Evolutionary conservation across 2,329 filamentous ascomycete genomes (phyloP), one percentile per base, ranked within the genome.

Genomic region (Plectosphaerella plurivora): DNA sequence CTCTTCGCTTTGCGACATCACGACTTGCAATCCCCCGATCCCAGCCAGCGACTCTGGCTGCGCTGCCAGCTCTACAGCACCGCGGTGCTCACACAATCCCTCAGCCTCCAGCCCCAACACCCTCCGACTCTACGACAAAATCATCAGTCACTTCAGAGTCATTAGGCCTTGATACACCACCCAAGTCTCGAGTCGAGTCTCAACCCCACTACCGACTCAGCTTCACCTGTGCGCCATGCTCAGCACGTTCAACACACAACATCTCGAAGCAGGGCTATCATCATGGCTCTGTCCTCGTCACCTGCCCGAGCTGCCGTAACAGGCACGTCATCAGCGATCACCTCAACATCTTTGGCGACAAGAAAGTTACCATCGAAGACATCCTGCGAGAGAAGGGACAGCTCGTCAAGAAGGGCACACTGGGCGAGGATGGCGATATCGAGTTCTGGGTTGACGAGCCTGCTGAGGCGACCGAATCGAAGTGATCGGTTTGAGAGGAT

Each of bases 191-290:
- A 24, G 63, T 66, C 59, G 61, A 60, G 59, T 58, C 60, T 4
- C 66, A 83, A 60, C 90, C 90, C 2, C 83, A 89, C 53, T 99
- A 97, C 72, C 81, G 91, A 60, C 79, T 99, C 58, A 89, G 86
- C 48, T 97, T 99, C 68, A 99, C 94, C 60, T 99, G 94, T 79
- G 86, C 88, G 54, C 90, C 89, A 33, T 99, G 94, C 73, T 76
- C 79, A 45, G 74, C 81, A 36, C 87, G 92, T 53, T 95, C 90
- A n/a, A 80, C 84, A 12, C 95, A 99, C 72, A 81, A 81, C 49
- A 78, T 99, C 61, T 91, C 90, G 28, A 97, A 97, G 70, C 94
- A 97, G 66, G 94, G 91, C 33, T 99, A 99, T 67, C 92, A 97
- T 70, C 79, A 86, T 57, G 94, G 94, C 36, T 93, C 91, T 1